Base-by-base conservation (phyloP, 2,329 filamentous ascomycete species). In the Talaromyces verruculosus region DNA sequence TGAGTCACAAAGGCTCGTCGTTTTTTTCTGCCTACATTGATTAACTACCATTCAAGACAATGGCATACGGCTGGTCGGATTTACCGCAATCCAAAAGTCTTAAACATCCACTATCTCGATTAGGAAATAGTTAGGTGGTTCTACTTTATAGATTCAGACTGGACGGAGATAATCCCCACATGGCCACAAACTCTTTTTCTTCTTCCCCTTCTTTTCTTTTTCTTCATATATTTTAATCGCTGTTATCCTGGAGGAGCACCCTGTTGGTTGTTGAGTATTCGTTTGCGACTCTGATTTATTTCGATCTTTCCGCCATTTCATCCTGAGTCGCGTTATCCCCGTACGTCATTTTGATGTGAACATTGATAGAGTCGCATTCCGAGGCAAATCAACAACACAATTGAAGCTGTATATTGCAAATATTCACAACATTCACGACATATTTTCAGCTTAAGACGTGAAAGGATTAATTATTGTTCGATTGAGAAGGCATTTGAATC, bases 181-280 rank as follows among this genome's bases (percentile, higher is more conserved):
- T 47, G 58, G 39, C 58, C 35, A 43, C 28, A 43, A 30, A 37
- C 58, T 47, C 41, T 61, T 61, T 61, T 61, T 37, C 41, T 28
- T 47, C 17, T 30, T 45, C 17, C 15, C 51, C 33, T 37, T 37
- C 33, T 57, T 37, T 57, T 37, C 33, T 57, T 57, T 15, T 37
- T 37, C 30, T 37, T 37, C 30, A 22, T 55, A 6, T 53, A 53
- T 53, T 47, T 43, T 25, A 4, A 6, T 47, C 19, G 45, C 45
- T 5, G 5, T 47, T 4, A 8, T 33, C 7, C 25, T 33, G 17
- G 17, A 4, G 33, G 28, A 53, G n/a, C 5, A 19, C 25, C 19
- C 7, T 33, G 15, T 25, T 30, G 3, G 28, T n/a, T 35, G 51
- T 55, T 33, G 8, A 30, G 17, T 19, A 13, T 55, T 35, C 51